A percentile compares a stretch with the other conserved stretches of the same genome.
These are phyloP conservation scores for Boletus patriciae DNA, from an alignment of 768 basidiomycete genomes.

Conservation along the genomic window DNA sequence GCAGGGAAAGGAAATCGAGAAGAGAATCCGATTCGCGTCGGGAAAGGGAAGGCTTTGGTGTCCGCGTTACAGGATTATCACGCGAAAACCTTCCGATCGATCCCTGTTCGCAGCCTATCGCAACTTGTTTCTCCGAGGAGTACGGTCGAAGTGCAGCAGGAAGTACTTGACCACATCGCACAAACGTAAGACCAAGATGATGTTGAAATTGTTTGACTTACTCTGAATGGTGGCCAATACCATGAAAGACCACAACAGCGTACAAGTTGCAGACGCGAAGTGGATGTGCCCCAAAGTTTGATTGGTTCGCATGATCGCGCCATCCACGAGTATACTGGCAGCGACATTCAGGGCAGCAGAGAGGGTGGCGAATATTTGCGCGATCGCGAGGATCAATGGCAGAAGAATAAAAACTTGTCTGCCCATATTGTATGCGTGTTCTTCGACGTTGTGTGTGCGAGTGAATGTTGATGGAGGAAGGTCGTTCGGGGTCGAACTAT, in stretches of 20 bases:
- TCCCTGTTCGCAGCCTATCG: not conserved
- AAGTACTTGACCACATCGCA: constrained; percentile 19
- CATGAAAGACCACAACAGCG: constrained; percentile 25
- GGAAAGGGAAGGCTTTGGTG: constrained; percentile 21
- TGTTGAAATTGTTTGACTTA: constrained; percentile 11
- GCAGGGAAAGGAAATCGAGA: constrained; percentile 35
- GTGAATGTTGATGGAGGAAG: constrained; percentile 5
- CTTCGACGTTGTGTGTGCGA: not conserved
- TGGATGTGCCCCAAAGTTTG: constrained; percentile 9
- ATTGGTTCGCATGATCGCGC: not conserved
- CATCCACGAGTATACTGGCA: constrained; percentile 9
- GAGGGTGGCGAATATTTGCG: constrained; percentile 26
- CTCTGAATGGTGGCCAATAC: constrained; percentile 22
- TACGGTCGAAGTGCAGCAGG: constrained; percentile 10
- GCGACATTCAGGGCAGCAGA: constrained; percentile 24
- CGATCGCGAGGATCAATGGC: constrained; percentile 14
- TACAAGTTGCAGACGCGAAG: constrained; percentile 22
- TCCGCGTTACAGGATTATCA: constrained; percentile 4
- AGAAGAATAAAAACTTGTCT: not conserved
- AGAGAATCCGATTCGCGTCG: constrained; percentile 27
- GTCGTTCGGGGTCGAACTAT: not conserved
- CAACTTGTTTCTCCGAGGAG: constrained; percentile 10
- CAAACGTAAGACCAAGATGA: constrained; percentile 1
- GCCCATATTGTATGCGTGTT: not conserved
- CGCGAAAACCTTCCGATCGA: not conserved